A percentile compares a stretch with the other conserved stretches of the same genome.
Conservation (phyloP, 1,284 basidiomycete genomes). For the Irpex rosettiformis region DNA sequence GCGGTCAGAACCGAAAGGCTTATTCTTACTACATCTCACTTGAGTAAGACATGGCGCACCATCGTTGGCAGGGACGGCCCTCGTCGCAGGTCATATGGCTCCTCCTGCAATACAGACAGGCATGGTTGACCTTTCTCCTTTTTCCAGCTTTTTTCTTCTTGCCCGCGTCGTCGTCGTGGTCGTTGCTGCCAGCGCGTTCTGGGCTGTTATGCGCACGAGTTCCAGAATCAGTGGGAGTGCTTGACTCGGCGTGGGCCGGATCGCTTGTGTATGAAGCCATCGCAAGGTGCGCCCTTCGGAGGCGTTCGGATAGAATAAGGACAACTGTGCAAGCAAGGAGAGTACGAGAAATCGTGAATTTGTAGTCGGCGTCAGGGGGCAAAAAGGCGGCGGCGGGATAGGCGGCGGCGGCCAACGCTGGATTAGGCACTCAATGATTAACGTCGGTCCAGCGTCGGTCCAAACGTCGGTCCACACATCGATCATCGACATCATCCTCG, state of each 20-base stretch:
- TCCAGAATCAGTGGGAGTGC: conserved; percentile 21
- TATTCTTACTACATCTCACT: conserved; percentile 1
- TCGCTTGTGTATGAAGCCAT: conserved; percentile 30
- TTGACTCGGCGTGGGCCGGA: conserved; percentile 30
- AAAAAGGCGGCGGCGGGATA: background rate
- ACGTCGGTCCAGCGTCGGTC: background rate
- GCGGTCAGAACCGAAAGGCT: conserved; percentile 9
- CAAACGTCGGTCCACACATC: too few species aligned
- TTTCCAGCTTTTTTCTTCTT: conserved; percentile 42
- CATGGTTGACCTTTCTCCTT: conserved; percentile 82
- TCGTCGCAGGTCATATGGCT: conserved; percentile 96
- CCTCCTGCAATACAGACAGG: conserved; percentile 89
- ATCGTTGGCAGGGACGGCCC: conserved; percentile 84
- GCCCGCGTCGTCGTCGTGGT: conserved; percentile 20
- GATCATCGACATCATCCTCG: background rate
- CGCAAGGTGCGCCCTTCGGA: conserved; percentile 17
- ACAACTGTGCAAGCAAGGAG: too few species aligned
- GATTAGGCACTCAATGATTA: background rate
- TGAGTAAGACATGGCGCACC: conserved; percentile 48
- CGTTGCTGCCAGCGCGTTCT: conserved; percentile 14
- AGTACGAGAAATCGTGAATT: background rate
- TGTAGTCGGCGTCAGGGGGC: background rate
- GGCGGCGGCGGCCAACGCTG: background rate
- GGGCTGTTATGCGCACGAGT: conserved; percentile 17
- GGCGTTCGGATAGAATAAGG: conserved; percentile 11